phyloP scores from a whole-genome alignment of 2,329 filamentous ascomycete species.

The Basipetospora chlamydospora region DNA sequence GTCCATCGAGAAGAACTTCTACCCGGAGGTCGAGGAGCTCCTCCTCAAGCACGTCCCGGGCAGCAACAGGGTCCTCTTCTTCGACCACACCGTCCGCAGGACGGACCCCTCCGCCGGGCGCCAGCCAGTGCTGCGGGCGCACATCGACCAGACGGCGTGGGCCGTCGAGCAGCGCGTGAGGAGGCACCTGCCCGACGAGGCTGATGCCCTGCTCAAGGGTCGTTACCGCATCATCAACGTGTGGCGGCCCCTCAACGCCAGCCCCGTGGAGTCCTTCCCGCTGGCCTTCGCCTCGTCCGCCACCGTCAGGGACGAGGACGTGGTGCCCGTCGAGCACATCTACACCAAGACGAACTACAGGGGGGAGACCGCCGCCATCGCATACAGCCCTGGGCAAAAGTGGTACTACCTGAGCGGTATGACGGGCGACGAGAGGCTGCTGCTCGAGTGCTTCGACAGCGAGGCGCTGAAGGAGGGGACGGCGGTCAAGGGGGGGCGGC shows the following conservation, averaged over 20 bases:
- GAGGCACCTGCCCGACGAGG: slow-evolving; percentile 52
- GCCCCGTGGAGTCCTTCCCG: slow-evolving; percentile 50
- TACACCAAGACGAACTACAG: slow-evolving; percentile 53
- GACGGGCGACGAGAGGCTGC: slow-evolving; percentile 53
- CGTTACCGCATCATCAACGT: slow-evolving; percentile 80
- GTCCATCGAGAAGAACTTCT: slow-evolving; percentile 59
- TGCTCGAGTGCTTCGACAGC: slow-evolving; percentile 69
- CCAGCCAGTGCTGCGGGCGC: slow-evolving; percentile 55
- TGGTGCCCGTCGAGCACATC: slow-evolving; percentile 59
- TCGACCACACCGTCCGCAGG: slow-evolving; percentile 81
- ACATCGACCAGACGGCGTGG: slow-evolving; percentile 67
- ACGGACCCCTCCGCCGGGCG: slow-evolving; percentile 42
- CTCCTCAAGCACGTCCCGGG: slow-evolving; percentile 55
- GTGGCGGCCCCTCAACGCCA: slow-evolving; percentile 53
- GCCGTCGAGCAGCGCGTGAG: slow-evolving; percentile 54
- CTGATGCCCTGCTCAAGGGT: slow-evolving; percentile 47
- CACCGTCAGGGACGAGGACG: slow-evolving; percentile 44
- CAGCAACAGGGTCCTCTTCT: slow-evolving; percentile 53
- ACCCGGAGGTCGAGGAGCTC: slow-evolving; percentile 66
- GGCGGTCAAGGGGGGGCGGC: slow-evolving; percentile 35
- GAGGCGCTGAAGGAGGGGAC: slow-evolving; percentile 34
- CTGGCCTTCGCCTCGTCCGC: slow-evolving; percentile 55
- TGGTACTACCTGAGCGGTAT: slow-evolving; percentile 78
- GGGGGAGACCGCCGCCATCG: slow-evolving; percentile 62
- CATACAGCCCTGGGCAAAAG: slow-evolving; percentile 43